A percentile compares a stretch with the other conserved stretches of the same genome.
Conservation (phyloP, 176 grass and related monocot species). For the Elaeis guineensis region DNA sequence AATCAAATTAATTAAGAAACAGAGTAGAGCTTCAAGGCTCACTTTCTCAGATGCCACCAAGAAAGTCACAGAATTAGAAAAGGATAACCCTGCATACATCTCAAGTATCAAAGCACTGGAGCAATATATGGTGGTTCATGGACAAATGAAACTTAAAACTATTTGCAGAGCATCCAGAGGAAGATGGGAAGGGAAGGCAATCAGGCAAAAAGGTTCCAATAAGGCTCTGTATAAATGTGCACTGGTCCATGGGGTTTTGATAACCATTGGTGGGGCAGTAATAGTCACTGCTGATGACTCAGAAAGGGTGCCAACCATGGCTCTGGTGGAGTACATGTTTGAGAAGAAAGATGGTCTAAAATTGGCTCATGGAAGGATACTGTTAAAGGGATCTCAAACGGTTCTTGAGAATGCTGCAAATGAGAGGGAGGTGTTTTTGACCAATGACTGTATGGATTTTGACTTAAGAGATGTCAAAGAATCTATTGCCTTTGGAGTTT, state of each 20-base stretch:
- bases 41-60: conserved; percentile 45
- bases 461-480: conserved; percentile 76
- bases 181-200: conserved; percentile 47
- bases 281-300: conserved; percentile 53
- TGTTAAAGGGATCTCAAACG: conserved; percentile 66
- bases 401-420: conserved; percentile 95
- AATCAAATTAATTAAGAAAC: conserved; percentile 62
- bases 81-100: conserved; percentile 51
- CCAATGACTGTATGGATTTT: conserved; percentile 84
- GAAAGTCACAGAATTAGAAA: conserved; percentile 41
- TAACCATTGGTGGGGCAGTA: conserved; percentile 41
- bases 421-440: conserved; percentile 82
- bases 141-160: conserved; percentile 64
- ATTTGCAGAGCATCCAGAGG: conserved; percentile 46
- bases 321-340: conserved; percentile 88
- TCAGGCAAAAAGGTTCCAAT: conserved; percentile 31
- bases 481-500: conserved; percentile 52
- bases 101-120: conserved; percentile 40
- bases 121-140: conserved; percentile 58
- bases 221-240: conserved; percentile 47
- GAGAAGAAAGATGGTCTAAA: conserved; percentile 56
- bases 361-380: conserved; percentile 74
- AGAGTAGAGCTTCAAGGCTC: conserved; percentile 47
- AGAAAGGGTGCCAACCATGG: conserved; percentile 31
- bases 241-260: conserved; percentile 41